Conservation (phyloP, 345 rosid species). For the Salix dunnii region DNA sequence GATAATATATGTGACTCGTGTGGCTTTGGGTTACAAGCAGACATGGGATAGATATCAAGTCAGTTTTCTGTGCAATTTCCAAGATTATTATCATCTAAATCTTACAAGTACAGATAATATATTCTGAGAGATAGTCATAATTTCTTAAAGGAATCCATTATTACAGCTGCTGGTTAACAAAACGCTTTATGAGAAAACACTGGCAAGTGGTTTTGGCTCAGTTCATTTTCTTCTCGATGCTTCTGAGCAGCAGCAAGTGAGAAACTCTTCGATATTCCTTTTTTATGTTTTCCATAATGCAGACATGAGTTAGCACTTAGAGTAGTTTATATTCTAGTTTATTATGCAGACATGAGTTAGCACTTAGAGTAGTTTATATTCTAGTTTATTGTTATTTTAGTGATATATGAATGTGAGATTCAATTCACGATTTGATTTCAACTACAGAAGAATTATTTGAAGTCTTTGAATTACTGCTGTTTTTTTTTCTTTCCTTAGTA, state of each 20-base stretch:
- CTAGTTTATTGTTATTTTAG: neutral
- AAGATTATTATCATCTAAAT: neutral
- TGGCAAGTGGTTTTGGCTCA: constrained; percentile 94
- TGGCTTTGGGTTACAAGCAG: constrained; percentile 93
- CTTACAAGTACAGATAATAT: neutral
- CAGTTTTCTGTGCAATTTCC: constrained; percentile 25
- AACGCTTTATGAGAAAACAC: constrained; percentile 92
- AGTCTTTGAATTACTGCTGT: neutral
- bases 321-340: neutral
- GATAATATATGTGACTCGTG: constrained; percentile 71
- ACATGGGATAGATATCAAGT: constrained; percentile 98
- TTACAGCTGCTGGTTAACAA: constrained; percentile 82
- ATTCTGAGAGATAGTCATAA: constrained; percentile 7
- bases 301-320: neutral
- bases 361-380: neutral
- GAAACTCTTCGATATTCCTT: constrained; percentile 16
- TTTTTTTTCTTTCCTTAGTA: neutral
- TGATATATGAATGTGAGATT: neutral
- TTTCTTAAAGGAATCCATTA: constrained; percentile 18
- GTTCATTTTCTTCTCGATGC: constrained; percentile 96
- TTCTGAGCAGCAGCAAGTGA: constrained; percentile 92
- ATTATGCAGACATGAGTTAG: neutral
- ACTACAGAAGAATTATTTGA: neutral
- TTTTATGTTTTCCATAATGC: constrained; percentile 7
- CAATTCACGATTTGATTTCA: neutral